Evolutionary conservation across 2,329 filamentous ascomycete genomes (phyloP), one percentile per base, ranked within the genome.

Genomic region (Clonostachys solani): DNA sequence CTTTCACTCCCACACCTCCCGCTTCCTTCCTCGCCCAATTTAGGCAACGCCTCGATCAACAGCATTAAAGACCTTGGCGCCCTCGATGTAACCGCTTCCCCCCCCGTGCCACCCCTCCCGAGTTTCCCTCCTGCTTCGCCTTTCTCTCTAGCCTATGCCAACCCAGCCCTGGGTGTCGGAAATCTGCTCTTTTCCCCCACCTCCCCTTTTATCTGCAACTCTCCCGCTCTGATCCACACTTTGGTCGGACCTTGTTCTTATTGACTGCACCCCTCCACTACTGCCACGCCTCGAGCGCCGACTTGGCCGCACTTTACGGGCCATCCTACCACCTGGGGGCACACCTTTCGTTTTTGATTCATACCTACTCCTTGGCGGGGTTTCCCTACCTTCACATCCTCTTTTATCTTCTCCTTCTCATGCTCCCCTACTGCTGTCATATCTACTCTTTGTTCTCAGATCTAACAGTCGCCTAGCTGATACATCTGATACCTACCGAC

Each of bases 141-240:
- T 12, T 40, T 40, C 17, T n/a, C 37, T 18, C 37, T 40, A n/a
- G n/a, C 37, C 23, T 29, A 29, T 29, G 23, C 23, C 23, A 29
- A 29, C 23, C 23, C 23, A 29, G 23, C 23, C 23, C 37, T 40
- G n/a, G 17, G 37, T n/a, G 37, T 40, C n/a, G 57, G 56, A 55
- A 16, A 41, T 52, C 54, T 64, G 61, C 54, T 62, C 65, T 61
- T 58, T 62, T 58, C 55, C 50, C 58, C 23, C 23, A 29, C 23
- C 58, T 55, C 60, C 68, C 64, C 64, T 65, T 65, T 64, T 64
- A 68, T 61, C 62, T 72, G 69, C 70, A 71, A 72, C 63, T 69
- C 62, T 65, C 64, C 66, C 64, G 66, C 65, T 66, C 66, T 63
- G 66, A 62, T 69, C 71, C 67, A 69, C 69, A 66, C 60, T 58